Evolutionary conservation across 2,329 filamentous ascomycete species (phyloP), one percentile per base, ranked within the genome.

Genomic region (Atkinsonella texensis): DNA sequence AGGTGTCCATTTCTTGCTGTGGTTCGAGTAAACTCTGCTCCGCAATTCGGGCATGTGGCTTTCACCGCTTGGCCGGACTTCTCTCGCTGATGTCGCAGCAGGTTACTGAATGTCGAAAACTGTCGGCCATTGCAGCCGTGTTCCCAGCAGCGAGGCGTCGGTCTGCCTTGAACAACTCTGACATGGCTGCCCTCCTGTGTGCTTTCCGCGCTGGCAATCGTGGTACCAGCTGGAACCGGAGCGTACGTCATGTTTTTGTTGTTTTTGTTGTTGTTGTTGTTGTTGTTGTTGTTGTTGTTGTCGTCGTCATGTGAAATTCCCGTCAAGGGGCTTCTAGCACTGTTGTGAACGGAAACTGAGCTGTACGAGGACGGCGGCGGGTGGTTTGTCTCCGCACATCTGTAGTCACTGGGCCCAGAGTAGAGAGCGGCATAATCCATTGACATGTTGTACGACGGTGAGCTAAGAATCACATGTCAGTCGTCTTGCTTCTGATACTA

Each of bases 131-230:
- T 95, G 74, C 91, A 97, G 11, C 90, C 91, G 63, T 97, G 91
- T 55, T 96, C 91, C 87, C 88, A 97, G 68, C 91, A 96, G 65
- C 95, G 89, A 45, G 90, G 89, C 70, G 95, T 95, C n/a, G 89
- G 89, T 57, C 87, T 79, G 59, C 81, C 83, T 65, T 86, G 84
- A 17, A 89, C 76, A 15, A 89, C 80, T 53, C 86, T 77, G 40
- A 87, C 81, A 57, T 81, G 72, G 43, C 71, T 64, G 39, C 67
- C 65, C 55, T 72, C 68, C 55, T 70, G 66, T 57, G 58, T 59
- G 58, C 59, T 55, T 56, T 58, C 55, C 41, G 62, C 52, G 53
- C 62, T 63, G 41, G 66, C 65, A 20, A 67, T 61, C n/a, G 68
- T 58, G 48, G 73, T 61, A 62, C 64, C 54, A 52, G 65, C 50